A percentile compares a stretch with the other conserved stretches of the same genome.
phyloP scores from a whole-genome alignment of 2,329 filamentous ascomycete genomes.

The Fusarium goolgardi region DNA sequence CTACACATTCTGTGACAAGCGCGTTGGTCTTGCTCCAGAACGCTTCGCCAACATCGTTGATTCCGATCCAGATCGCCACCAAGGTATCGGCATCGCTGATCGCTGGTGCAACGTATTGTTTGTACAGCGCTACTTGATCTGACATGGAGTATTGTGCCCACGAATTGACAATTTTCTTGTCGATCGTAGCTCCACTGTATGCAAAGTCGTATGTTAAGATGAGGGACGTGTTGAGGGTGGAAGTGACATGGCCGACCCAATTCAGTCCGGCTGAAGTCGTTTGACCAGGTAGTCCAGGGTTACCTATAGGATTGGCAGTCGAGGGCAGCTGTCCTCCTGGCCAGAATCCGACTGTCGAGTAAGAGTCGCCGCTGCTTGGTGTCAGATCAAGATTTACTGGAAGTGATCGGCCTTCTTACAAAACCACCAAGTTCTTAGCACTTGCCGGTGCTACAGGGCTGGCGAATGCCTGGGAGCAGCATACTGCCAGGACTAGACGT shows the following conservation, averaged over 20 bases:
- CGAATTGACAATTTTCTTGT: slow-evolving; percentile 36
- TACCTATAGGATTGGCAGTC: slow-evolving; percentile 28
- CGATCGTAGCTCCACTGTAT: slow-evolving; percentile 37
- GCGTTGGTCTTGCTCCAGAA: slow-evolving; percentile 34
- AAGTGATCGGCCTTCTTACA: not conserved
- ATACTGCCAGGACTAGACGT: not conserved
- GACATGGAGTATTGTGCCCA: slow-evolving; percentile 35
- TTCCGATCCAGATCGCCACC: slow-evolving; percentile 39
- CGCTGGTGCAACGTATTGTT: slow-evolving; percentile 29
- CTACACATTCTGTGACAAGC: slow-evolving; percentile 24
- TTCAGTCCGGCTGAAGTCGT: slow-evolving; percentile 38
- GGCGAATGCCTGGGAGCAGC: not conserved
- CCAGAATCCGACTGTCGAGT: slow-evolving; percentile 38
- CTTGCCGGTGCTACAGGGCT: not conserved
- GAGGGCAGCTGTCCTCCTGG: slow-evolving; percentile 28
- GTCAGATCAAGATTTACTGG: not conserved
- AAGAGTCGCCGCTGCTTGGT: slow-evolving; percentile 29
- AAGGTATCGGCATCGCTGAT: slow-evolving; percentile 5
- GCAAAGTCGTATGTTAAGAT: slow-evolving; percentile 41
- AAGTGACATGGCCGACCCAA: slow-evolving; percentile 38
- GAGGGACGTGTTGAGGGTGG: slow-evolving; percentile 29
- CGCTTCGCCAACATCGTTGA: slow-evolving; percentile 39
- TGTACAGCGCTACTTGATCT: slow-evolving; percentile 36
- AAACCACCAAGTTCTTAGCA: slow-evolving; percentile 22
- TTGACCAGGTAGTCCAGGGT: slow-evolving; percentile 32